Conservation (phyloP, 225 moss, liverwort and hornwort genomes). For the Polytrichum commune region DNA sequence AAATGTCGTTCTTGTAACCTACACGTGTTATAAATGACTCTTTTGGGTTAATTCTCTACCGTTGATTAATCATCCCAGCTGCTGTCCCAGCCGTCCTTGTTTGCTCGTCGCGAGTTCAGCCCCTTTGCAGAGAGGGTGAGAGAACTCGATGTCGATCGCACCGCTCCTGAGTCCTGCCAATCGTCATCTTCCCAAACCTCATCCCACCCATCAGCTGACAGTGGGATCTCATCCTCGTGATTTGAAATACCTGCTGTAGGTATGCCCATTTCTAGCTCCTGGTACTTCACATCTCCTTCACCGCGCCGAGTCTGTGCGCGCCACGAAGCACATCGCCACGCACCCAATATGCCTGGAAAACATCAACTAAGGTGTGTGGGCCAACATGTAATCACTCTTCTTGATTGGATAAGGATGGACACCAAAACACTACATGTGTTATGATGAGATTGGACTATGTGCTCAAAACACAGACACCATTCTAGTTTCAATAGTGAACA, state of each 20-base stretch:
- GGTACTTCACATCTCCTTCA: constrained; percentile 35
- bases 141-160: constrained; percentile 36
- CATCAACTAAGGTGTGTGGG: too few relatives aligned
- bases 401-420: too few relatives aligned
- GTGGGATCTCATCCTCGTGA: constrained; percentile 34
- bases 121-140: constrained; percentile 49
- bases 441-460: too few relatives aligned
- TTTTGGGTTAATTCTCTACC: too few relatives aligned
- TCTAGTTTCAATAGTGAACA: too few relatives aligned
- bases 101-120: constrained; percentile 53
- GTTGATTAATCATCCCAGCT: constrained; percentile 43
- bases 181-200: constrained; percentile 65
- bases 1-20: too few relatives aligned
- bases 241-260: constrained; percentile 5
- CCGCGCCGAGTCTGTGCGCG: constrained; percentile 30
- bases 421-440: too few relatives aligned
- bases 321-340: constrained; percentile 36
- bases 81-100: constrained; percentile 60
- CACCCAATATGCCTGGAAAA: too few relatives aligned
- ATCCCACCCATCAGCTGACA: constrained; percentile 57
- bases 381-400: too few relatives aligned
- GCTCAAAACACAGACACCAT: too few relatives aligned
- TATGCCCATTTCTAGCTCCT: constrained; percentile 51
- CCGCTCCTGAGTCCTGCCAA: constrained; percentile 55
- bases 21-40: too few relatives aligned